phyloP scores from a whole-genome alignment of 2,329 filamentous ascomycete species.

The Lasiodiplodia sp. region DNA sequence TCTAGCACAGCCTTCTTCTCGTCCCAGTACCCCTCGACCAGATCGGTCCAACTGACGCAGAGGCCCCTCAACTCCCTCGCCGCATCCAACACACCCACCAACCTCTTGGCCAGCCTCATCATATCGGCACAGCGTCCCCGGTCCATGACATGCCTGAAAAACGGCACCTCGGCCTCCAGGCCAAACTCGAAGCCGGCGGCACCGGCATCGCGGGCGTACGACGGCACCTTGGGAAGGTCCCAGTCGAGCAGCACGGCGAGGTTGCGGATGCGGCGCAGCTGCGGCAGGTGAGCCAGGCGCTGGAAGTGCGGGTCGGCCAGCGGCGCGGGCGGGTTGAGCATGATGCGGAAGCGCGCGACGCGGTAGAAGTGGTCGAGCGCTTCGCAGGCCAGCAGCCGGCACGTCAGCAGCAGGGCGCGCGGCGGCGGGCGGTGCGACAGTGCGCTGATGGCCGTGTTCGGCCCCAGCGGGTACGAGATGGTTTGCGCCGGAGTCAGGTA shows the following conservation, averaged over 20 bases:
- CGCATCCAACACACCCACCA: constrained; percentile 9
- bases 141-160: constrained; percentile 17
- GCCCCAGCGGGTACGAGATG: constrained; percentile 16
- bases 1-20: constrained; percentile 7
- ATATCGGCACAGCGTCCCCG: constrained; percentile 6
- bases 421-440: constrained; percentile 17
- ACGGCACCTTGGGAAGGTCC: constrained; percentile 8
- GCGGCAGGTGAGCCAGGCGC: constrained; percentile 11
- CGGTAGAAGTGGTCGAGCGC: constrained; percentile 24
- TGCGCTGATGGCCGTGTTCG: constrained; percentile 19
- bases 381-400: constrained; percentile 4
- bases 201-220: neutral
- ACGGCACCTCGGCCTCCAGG: constrained; percentile 12
- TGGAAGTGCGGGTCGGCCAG: constrained; percentile 26
- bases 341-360: constrained; percentile 16
- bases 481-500: constrained; percentile 5
- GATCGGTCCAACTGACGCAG: constrained; percentile 15
- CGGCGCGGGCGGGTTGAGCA: constrained; percentile 23
- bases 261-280: constrained; percentile 14
- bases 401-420: constrained; percentile 18
- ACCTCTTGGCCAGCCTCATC: constrained; percentile 14
- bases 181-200: constrained; percentile 15
- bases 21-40: constrained; percentile 22
- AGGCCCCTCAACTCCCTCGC: constrained; percentile 3
- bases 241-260: constrained; percentile 14